Evolutionary conservation across 345 rosid genomes (phyloP).

Genomic region (Camelina neglecta): DNA sequence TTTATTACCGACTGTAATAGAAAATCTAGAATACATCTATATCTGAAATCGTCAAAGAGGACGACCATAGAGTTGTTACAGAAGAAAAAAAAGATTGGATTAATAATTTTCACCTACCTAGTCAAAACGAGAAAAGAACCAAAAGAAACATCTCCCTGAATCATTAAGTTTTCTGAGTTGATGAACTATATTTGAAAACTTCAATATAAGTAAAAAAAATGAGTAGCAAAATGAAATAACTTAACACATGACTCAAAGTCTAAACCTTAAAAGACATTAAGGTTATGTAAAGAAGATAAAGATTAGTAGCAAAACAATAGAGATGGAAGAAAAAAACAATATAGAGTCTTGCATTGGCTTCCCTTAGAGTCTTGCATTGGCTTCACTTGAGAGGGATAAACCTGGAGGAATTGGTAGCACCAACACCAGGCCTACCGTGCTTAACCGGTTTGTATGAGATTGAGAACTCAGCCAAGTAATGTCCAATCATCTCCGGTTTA

Average conservation of each 20-base stretch:
- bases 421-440: constrained; percentile 78
- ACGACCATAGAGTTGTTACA: background rate
- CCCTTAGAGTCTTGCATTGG: constrained; percentile 41
- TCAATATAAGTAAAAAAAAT: background rate
- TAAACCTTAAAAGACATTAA: background rate
- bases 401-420: constrained; percentile 83
- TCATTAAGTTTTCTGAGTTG: background rate
- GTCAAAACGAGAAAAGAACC: background rate
- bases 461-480: constrained; percentile 54
- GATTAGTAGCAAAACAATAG: constrained; percentile 7
- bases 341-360: constrained; percentile 20
- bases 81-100: background rate
- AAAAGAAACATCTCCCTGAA: background rate
- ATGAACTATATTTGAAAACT: background rate
- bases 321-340: background rate
- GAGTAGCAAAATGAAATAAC: background rate
- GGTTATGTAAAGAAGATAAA: background rate
- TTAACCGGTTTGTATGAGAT: constrained; percentile 68
- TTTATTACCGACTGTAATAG: too few relatives aligned
- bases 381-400: constrained; percentile 75
- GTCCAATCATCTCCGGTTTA: constrained; percentile 34
- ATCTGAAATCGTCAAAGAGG: background rate
- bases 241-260: background rate
- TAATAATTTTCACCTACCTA: background rate
- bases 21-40: background rate